Evolutionary conservation across 2,329 filamentous ascomycete genomes (phyloP).

Genomic region (Aspergillus alliaceus): DNA sequence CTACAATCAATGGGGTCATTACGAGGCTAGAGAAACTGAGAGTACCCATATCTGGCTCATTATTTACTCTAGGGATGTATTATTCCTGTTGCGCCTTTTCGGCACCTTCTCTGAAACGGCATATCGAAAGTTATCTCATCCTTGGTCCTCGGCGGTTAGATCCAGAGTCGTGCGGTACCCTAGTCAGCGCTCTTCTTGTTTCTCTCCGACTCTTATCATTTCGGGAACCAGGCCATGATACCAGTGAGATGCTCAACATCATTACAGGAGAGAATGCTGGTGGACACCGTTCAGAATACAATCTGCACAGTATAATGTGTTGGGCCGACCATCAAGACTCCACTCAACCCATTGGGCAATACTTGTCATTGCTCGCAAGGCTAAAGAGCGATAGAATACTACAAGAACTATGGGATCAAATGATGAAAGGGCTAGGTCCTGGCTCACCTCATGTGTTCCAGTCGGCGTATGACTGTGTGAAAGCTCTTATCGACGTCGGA

Average conservation of each 20-base stretch:
- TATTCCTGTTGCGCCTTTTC: slow-evolving; percentile 34
- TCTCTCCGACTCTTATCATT: slow-evolving; percentile 23
- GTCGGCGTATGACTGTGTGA: slow-evolving; percentile 26
- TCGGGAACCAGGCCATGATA: slow-evolving; percentile 21
- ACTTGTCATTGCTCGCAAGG: slow-evolving; percentile 28
- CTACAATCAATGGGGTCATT: slow-evolving; percentile 30
- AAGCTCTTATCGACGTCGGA: slow-evolving; percentile 23
- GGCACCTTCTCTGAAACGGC: slow-evolving; percentile 26
- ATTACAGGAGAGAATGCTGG: slow-evolving; percentile 22
- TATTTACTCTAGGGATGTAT: slow-evolving; percentile 28
- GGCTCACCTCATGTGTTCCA: slow-evolving; percentile 5
- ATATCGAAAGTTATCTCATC: slow-evolving; percentile 21
- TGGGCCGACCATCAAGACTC: slow-evolving; percentile 4
- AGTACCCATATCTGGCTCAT: slow-evolving; percentile 6
- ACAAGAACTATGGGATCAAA: slow-evolving; percentile 23
- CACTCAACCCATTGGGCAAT: slow-evolving; percentile 10
- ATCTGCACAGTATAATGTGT: slow-evolving; percentile 21
- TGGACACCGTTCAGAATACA: background rate
- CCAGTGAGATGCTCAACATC: slow-evolving; percentile 17
- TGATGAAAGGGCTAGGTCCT: slow-evolving; percentile 12
- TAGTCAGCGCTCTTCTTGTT: slow-evolving; percentile 24
- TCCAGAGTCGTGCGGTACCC: slow-evolving; percentile 7
- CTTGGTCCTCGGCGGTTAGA: background rate
- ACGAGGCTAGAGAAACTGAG: slow-evolving; percentile 25
- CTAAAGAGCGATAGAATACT: slow-evolving; percentile 23